Base-by-base conservation (phyloP, 441 rosid species). In the Gossypium schwendimanii region DNA sequence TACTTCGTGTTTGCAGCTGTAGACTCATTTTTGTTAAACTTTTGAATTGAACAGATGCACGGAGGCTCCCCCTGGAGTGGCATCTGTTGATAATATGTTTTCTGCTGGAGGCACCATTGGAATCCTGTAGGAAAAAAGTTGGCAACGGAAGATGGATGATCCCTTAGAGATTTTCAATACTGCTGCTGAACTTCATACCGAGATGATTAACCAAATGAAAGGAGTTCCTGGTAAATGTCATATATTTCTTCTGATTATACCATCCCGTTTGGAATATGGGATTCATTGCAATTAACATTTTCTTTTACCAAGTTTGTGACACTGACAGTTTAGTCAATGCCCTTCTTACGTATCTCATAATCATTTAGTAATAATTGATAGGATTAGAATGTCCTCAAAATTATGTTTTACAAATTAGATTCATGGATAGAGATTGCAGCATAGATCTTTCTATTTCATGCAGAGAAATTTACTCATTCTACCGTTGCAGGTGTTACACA, bases 81-180 rank as follows among this genome's bases (percentile, higher is more conserved):
- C 98, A 73, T 94, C 96, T 81, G 99, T 98, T 63, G 92, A 92
- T 82, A 92, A 80, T 94, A 98, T 88, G 97, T 94, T 69, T 94
- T 94, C 71, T 94, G 98, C 79, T 92, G 97, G 98, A 92, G 99
- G 87, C 98, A 92, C 82, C 99, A 94, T 73, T 89, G 96, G 23
- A 94, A 94, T 87, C 99, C 98, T 39, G 98, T 94, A 3, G 99
- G 98, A 68, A 94, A 41, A 91, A 87, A 91, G 88, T 81, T 94
- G 99, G 99, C 91, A 89, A 79, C 92, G 98, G 99, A 89, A 91
- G 86, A 91, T 92, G 98, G 99, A 92, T 76, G 98, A 91, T 83
- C 98, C 98, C 59, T 60, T 86, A 26, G 92, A 81, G 71, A 94
- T 94, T 83, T 90, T 94, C 66, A 75, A 89, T 75, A 74, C 97